phyloP scores from a whole-genome alignment of 2,329 filamentous ascomycete species.

The Verticillium nonalfalfae region DNA sequence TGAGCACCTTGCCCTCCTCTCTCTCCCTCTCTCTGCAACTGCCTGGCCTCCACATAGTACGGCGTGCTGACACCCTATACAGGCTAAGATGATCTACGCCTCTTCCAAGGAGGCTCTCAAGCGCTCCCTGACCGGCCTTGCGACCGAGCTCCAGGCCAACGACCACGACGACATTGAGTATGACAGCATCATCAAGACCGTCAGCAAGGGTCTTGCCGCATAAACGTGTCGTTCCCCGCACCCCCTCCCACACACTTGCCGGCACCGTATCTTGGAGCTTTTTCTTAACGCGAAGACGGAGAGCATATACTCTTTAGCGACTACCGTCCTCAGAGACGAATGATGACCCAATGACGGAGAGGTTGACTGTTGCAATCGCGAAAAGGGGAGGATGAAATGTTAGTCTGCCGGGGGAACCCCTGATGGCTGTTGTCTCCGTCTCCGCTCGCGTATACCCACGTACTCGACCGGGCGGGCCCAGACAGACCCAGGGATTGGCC shows the following conservation, averaged over 20 bases:
- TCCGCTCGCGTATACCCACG: background rate
- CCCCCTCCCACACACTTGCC: background rate
- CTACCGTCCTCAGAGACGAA: slow-evolving; percentile 14
- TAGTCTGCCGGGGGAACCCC: background rate
- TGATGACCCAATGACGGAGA: slow-evolving; percentile 15
- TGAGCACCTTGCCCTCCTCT: slow-evolving; percentile 32
- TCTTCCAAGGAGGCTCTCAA: slow-evolving; percentile 84
- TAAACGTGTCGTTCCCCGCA: slow-evolving; percentile 20
- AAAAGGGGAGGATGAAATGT: background rate
- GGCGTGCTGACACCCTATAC: slow-evolving; percentile 7
- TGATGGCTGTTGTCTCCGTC: background rate
- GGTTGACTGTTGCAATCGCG: background rate
- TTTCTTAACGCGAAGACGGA: slow-evolving; percentile 9
- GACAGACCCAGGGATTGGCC: background rate
- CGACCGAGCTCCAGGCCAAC: slow-evolving; percentile 76
- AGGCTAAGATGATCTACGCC: slow-evolving; percentile 88
- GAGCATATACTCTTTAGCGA: slow-evolving; percentile 13
- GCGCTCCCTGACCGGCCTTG: slow-evolving; percentile 69
- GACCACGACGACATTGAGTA: slow-evolving; percentile 77
- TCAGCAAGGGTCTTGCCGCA: slow-evolving; percentile 55
- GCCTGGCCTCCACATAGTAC: no score
- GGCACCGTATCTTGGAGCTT: slow-evolving; percentile 5
- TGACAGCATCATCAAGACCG: slow-evolving; percentile 59
- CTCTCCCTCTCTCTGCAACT: background rate
- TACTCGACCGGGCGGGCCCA: background rate